These are phyloP conservation scores for Candida krabiensis DNA, from an alignment of 805 yeast species.

Conservation along the genomic window DNA sequence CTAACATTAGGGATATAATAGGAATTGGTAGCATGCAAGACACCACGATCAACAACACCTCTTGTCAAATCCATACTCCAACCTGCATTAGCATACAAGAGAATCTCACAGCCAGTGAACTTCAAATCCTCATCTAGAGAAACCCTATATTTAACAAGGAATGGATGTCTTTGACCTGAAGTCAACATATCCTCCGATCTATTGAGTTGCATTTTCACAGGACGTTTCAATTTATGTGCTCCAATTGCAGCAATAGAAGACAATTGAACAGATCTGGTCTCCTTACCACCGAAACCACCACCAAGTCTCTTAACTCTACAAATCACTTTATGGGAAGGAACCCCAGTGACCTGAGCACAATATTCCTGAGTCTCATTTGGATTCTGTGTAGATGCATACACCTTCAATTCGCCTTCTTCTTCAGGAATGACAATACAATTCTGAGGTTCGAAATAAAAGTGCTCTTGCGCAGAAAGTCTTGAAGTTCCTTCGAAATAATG, in stretches of 20 bases:
- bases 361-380: conserved; percentile 45
- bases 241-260: conserved; percentile 42
- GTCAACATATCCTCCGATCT: conserved; percentile 46
- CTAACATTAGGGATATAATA: conserved; percentile 43
- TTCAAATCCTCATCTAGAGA: conserved; percentile 40
- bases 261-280: conserved; percentile 40
- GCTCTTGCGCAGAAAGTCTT: conserved; percentile 49
- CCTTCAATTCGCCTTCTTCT: conserved; percentile 46
- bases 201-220: conserved; percentile 41
- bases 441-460: conserved; percentile 48
- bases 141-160: conserved; percentile 42
- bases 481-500: conserved; percentile 38
- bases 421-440: conserved; percentile 45
- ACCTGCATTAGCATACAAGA: conserved; percentile 46
- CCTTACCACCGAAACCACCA: conserved; percentile 54
- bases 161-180: conserved; percentile 50
- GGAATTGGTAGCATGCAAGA: conserved; percentile 42
- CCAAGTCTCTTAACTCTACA: conserved; percentile 44
- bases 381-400: conserved; percentile 44
- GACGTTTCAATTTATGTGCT: conserved; percentile 42
- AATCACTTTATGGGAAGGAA: conserved; percentile 42
- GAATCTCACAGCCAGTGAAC: conserved; percentile 40
- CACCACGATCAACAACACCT: conserved; percentile 50
- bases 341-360: conserved; percentile 43
- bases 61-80: conserved; percentile 49